Evolutionary conservation across 495 filamentous ascomycete species (phyloP), one percentile per base, ranked within the genome.

Genomic region (Clohesyomyces aquaticus): DNA sequence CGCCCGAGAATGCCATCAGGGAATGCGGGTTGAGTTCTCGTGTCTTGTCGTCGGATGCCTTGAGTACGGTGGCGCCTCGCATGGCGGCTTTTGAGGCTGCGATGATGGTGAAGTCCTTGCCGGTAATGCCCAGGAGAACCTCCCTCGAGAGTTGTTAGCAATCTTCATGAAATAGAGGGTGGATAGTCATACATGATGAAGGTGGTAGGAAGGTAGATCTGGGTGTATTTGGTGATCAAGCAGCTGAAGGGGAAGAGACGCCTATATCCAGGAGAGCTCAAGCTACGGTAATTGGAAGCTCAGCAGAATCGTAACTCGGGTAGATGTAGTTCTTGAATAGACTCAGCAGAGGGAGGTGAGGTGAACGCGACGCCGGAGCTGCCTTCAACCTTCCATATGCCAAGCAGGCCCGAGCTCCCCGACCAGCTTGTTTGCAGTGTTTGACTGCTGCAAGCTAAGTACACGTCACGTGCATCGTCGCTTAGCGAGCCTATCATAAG

Each of bases 81-180:
- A 97, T 97, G 67, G 90, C 89, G 68, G 95, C 94, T 80, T 98
- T 98, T 41, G 93, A 97, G 61, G 94, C 92, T 59, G 92, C 94
- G 75, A 99, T 82, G 82, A 99, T 87, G 79, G 91, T 93, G 79
- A 96, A 99, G 84, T 99, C 94, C 82, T 93, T 94, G 80, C 94
- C 95, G 38, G 94, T 96, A 75, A 99, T 95, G 59, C 94, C 94
- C 60, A 99, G 85, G 77, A 99, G 82, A 76, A 98, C 91, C 86
- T 99, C 94, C 94, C 92, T 98, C 28, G n/a, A 12, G 3, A 18
- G 18, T 8, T 38, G 47, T 41, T 26, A 45, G 18, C 16, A 38
- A 1, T 10, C 22, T 14, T 29, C 11, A n/a, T 16, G 9, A 4
- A 29, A 38, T 18, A 45, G 25, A 22, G 27, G 25, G 23, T 35